Conservation (phyloP, 768 basidiomycete species). For the Dentipellis sp. region DNA sequence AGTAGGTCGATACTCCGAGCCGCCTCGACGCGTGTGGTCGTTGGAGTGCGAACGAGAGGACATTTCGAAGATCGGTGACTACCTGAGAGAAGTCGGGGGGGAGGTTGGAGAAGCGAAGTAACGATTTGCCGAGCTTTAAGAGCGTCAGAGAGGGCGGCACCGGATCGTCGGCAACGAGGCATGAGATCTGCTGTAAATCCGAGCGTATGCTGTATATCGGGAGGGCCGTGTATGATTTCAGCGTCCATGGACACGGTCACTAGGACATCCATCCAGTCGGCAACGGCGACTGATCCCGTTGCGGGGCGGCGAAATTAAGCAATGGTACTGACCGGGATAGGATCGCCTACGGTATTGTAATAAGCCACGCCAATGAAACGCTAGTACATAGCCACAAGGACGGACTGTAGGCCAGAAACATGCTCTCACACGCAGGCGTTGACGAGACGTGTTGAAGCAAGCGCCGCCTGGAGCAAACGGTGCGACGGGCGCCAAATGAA, state of each 20-base stretch:
- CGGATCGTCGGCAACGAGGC: no score
- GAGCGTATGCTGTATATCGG: neutral
- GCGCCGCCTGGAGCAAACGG: no score
- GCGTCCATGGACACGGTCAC: slow-evolving; percentile 15
- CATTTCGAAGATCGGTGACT: neutral
- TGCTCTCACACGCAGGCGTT: no score
- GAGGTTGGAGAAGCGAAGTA: neutral
- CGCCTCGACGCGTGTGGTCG: slow-evolving; percentile 6
- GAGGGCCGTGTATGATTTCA: neutral
- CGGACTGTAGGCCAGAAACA: no score
- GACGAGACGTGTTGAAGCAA: no score
- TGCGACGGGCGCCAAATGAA: no score
- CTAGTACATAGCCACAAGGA: no score
- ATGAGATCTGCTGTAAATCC: no score
- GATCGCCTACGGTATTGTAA: no score
- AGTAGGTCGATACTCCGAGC: slow-evolving; percentile 13
- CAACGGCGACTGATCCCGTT: slow-evolving; percentile 6
- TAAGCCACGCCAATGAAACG: no score
- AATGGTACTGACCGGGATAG: no score
- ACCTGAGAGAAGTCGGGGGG: neutral
- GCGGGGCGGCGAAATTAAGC: neutral
- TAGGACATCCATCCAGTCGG: slow-evolving; percentile 2
- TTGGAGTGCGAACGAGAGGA: neutral
- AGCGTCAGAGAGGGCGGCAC: no score
- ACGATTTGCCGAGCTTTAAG: neutral